Percentiles rank a stretch among this genome's conserved stretches.
Conservation (phyloP, 768 basidiomycete genomes). For the Boletellus ananiceps region DNA sequence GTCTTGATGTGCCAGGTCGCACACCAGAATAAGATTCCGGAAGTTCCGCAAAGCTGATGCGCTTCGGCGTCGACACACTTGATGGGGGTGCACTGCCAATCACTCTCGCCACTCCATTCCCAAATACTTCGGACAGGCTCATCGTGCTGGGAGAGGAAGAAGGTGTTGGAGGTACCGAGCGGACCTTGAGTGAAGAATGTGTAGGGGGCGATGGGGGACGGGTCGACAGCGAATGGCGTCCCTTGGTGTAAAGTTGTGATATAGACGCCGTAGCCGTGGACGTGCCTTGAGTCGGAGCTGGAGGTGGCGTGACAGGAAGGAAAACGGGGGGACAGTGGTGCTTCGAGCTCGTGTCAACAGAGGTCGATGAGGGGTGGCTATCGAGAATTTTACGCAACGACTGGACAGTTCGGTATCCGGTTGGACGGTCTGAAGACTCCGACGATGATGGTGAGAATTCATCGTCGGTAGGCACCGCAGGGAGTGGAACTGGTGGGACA, state of each 20-base stretch:
- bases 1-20: constrained; percentile 31
- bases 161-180: constrained; percentile 35
- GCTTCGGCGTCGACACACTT: constrained; percentile 58
- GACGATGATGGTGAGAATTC: constrained; percentile 49
- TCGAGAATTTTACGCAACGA: constrained; percentile 69
- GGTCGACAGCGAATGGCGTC: constrained; percentile 54
- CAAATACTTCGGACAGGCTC: constrained; percentile 27
- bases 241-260: constrained; percentile 70
- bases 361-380: constrained; percentile 37
- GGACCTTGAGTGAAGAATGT: constrained; percentile 43
- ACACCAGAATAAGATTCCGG: constrained; percentile 59
- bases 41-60: constrained; percentile 74
- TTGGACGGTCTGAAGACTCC: constrained; percentile 47
- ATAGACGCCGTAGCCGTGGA: constrained; percentile 76
- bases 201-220: constrained; percentile 58
- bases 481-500: constrained; percentile 24
- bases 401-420: constrained; percentile 58
- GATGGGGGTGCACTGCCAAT: constrained; percentile 44
- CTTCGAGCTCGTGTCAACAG: constrained; percentile 15
- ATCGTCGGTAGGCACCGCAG: constrained; percentile 56
- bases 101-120: constrained; percentile 26
- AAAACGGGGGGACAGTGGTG: constrained; percentile 18
- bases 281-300: constrained; percentile 53
- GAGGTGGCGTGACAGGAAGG: constrained; percentile 42
- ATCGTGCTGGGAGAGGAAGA: constrained; percentile 31